These are phyloP conservation scores for Penicillium tannophilum DNA, from an alignment of 495 filamentous ascomycete species.

Conservation along the genomic window DNA sequence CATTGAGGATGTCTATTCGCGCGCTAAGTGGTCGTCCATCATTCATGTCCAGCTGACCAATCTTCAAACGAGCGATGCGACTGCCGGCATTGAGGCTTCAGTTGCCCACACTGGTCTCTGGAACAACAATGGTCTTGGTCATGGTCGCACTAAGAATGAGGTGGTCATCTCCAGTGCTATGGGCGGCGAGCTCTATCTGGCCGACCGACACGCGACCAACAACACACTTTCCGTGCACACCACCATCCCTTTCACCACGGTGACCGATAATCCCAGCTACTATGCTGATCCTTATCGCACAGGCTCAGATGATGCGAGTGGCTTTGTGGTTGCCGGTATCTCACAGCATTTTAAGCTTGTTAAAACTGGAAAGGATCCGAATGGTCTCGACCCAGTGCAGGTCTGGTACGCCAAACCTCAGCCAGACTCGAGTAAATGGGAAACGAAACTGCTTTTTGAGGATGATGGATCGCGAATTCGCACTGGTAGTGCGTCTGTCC, in stretches of 20 bases:
- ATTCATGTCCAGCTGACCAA: constrained; percentile 36
- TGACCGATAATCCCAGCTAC: constrained; percentile 62
- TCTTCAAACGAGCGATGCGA: constrained; percentile 16
- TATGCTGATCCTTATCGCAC: constrained; percentile 48
- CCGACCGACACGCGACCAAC: constrained; percentile 22
- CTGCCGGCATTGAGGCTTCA: constrained; percentile 42
- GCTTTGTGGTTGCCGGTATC: constrained; percentile 56
- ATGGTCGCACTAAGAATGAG: constrained; percentile 48
- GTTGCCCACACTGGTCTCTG: constrained; percentile 45
- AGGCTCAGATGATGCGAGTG: constrained; percentile 49
- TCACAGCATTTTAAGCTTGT: constrained; percentile 39
- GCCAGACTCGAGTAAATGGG: constrained; percentile 32
- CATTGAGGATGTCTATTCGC: constrained; percentile 39
- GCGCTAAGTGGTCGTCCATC: constrained; percentile 43
- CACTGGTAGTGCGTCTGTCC: constrained; percentile 52
- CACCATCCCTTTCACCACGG: constrained; percentile 39
- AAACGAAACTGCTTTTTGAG: constrained; percentile 54
- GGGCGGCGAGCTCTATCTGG: constrained; percentile 36
- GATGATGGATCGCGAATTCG: constrained; percentile 59
- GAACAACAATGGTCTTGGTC: constrained; percentile 61
- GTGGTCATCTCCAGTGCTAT: constrained; percentile 49
- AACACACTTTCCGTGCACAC: constrained; percentile 46
- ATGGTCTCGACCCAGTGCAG: constrained; percentile 44
- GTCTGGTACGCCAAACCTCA: constrained; percentile 47
- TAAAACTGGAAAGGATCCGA: constrained; percentile 34